phyloP scores from a whole-genome alignment of 2,329 filamentous ascomycete species.

The Plenodomus tracheiphilus region DNA sequence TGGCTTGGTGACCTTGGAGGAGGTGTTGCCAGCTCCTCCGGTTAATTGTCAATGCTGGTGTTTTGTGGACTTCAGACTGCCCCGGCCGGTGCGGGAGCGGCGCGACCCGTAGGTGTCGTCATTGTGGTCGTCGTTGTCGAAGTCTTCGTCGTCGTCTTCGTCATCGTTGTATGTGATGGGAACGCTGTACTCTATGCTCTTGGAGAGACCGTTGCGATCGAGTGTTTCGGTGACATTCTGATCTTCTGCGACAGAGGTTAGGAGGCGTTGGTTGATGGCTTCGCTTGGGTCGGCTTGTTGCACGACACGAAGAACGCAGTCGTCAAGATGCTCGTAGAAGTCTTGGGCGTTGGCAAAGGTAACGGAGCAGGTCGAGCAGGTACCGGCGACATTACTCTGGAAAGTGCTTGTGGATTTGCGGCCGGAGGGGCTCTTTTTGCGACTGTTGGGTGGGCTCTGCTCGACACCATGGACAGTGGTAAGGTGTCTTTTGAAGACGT shows the following conservation, averaged over 20 bases:
- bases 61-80: conserved; percentile 54
- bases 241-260: conserved; percentile 47
- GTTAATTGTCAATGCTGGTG: conserved; percentile 55
- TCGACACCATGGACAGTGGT: conserved; percentile 91
- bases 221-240: conserved; percentile 45
- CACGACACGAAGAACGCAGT: conserved; percentile 67
- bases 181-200: conserved; percentile 50
- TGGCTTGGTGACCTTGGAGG: conserved; percentile 45
- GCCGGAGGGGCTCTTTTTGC: conserved; percentile 65
- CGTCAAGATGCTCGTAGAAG: conserved; percentile 93
- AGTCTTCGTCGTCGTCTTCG: conserved; percentile 56
- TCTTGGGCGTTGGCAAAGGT: conserved; percentile 88
- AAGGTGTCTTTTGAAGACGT: conserved; percentile 93
- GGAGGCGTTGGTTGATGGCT: conserved; percentile 48
- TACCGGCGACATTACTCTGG: conserved; percentile 70
- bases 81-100: conserved; percentile 52
- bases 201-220: conserved; percentile 44
- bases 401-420: conserved; percentile 71
- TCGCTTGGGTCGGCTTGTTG: conserved; percentile 48
- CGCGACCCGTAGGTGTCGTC: conserved; percentile 58
- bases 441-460: conserved; percentile 88
- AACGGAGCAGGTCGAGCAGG: conserved; percentile 87
- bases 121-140: conserved; percentile 56
- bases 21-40: conserved; percentile 38
- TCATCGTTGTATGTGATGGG: conserved; percentile 52